These are phyloP conservation scores for Yarrowia porcina DNA, from an alignment of 805 yeast species.

Conservation along the genomic window DNA sequence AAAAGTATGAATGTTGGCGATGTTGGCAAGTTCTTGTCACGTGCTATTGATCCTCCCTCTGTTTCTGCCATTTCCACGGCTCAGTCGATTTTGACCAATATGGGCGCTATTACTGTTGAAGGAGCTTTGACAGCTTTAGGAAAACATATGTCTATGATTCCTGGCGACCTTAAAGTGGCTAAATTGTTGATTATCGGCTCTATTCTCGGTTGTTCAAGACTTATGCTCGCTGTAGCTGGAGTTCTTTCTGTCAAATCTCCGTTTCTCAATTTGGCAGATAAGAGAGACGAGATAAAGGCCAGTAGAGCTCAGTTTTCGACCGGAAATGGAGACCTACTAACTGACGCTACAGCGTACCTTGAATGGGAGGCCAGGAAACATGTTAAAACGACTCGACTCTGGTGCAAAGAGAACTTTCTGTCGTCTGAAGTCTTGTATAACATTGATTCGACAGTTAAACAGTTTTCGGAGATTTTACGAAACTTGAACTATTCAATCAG, in stretches of 20 bases:
- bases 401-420: conserved; percentile 56
- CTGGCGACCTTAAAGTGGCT: conserved; percentile 80
- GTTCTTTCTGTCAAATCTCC: conserved; percentile 72
- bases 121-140: conserved; percentile 72
- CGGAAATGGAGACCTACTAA: conserved; percentile 73
- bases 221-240: conserved; percentile 77
- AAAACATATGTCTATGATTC: conserved; percentile 70
- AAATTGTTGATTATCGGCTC: conserved; percentile 76
- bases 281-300: conserved; percentile 59
- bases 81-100: conserved; percentile 51
- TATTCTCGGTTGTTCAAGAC: conserved; percentile 75
- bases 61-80: conserved; percentile 51
- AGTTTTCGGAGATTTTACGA: conserved; percentile 63
- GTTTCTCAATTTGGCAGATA: conserved; percentile 59
- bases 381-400: conserved; percentile 39
- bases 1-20: conserved; percentile 82
- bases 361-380: conserved; percentile 45
- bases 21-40: conserved; percentile 64
- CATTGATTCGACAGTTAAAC: conserved; percentile 65
- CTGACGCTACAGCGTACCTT: conserved; percentile 57
- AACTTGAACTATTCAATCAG: conserved; percentile 41
- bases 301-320: conserved; percentile 36
- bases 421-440: conserved; percentile 67
- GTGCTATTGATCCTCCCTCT: conserved; percentile 82
- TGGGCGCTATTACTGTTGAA: conserved; percentile 63